phyloP scores from a whole-genome alignment of 176 grass and related monocot species.

The Oropetium thomaeum region DNA sequence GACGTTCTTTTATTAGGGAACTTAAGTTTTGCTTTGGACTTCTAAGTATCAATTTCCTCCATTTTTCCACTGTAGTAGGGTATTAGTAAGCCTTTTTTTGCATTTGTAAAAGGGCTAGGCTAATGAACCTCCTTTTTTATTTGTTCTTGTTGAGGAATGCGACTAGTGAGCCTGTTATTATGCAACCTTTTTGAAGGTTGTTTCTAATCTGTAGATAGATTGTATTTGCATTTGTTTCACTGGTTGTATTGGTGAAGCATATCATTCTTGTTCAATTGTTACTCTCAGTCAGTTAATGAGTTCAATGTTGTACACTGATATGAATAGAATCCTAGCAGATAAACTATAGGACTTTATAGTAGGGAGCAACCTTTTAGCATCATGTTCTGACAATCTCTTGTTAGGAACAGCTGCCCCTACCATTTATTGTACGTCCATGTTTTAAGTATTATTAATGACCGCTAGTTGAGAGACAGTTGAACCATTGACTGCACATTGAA shows the following conservation, averaged over 20 bases:
- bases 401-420: no score
- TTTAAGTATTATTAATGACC: no score
- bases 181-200: not conserved
- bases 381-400: no score
- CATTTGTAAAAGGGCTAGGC: no score
- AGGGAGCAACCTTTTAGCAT: not conserved
- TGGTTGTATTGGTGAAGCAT: not conserved
- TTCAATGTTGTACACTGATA: not conserved
- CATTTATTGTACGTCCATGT: no score
- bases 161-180: not conserved
- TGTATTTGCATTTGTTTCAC: not conserved
- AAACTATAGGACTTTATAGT: not conserved
- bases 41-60: not conserved
- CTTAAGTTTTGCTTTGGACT: not conserved
- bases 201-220: conserved; percentile 4
- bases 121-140: no score
- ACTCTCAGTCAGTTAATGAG: not conserved
- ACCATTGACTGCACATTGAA: no score
- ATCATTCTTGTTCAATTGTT: not conserved
- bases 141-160: no score
- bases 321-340: not conserved
- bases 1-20: not conserved
- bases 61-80: not conserved
- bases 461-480: no score
- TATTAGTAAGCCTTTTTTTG: not conserved